Conservation (phyloP, 2,329 filamentous ascomycete genomes). For the Chrysosphaeria jannelii region DNA sequence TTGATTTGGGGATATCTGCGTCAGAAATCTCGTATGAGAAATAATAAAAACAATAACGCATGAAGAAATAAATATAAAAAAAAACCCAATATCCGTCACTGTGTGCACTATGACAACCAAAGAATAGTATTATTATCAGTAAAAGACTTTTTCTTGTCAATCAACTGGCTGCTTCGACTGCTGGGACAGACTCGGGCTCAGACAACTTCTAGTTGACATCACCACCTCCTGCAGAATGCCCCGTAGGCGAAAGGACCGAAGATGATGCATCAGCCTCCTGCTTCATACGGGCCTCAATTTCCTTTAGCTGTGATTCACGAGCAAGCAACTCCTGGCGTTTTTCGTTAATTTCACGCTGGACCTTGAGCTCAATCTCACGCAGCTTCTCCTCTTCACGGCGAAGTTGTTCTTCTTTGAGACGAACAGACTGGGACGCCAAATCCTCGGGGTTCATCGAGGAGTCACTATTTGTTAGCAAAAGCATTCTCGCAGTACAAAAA, state of each 20-base stretch:
- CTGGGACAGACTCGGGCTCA: neutral
- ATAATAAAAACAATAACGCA: slow-evolving; percentile 2
- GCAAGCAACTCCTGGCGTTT: slow-evolving; percentile 96
- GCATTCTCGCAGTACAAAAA: too few relatives aligned
- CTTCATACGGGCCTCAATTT: slow-evolving; percentile 95
- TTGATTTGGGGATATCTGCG: slow-evolving; percentile 25
- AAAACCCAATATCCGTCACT: too few relatives aligned
- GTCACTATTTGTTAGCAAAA: slow-evolving; percentile 24
- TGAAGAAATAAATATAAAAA: slow-evolving; percentile 1
- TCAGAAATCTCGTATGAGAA: slow-evolving; percentile 27
- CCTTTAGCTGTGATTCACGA: slow-evolving; percentile 90
- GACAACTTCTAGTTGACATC: slow-evolving; percentile 15
- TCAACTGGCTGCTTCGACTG: slow-evolving; percentile 1
- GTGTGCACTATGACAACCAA: slow-evolving; percentile 1
- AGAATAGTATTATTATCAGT: too few relatives aligned
- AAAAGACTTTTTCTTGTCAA: neutral
- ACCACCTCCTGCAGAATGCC: too few relatives aligned
- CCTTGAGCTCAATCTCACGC: slow-evolving; percentile 96
- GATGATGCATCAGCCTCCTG: slow-evolving; percentile 49
- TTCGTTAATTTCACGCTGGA: slow-evolving; percentile 98
- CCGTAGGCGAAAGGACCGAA: too few relatives aligned
- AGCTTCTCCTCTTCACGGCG: slow-evolving; percentile 99
- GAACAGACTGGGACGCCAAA: slow-evolving; percentile 83
- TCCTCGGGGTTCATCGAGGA: slow-evolving; percentile 96
- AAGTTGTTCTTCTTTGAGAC: slow-evolving; percentile 97